These are phyloP conservation scores for Scolecobasidium constrictum DNA, from an alignment of 2,329 filamentous ascomycete species.

Conservation along the genomic window DNA sequence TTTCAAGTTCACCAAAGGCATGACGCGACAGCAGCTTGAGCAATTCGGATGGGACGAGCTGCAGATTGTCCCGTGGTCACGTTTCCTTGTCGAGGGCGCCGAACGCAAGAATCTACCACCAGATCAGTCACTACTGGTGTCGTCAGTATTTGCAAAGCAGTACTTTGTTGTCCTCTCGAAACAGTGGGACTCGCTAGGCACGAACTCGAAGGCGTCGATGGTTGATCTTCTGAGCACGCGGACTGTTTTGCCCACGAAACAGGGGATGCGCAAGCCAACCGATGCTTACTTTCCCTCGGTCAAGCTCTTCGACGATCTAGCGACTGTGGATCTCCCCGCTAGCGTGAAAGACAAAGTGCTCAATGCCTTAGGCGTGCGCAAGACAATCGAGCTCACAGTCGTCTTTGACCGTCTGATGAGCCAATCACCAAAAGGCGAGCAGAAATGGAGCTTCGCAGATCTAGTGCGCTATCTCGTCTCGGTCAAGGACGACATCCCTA, in stretches of 20 bases:
- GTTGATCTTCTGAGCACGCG: constrained; percentile 52
- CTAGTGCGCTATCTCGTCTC: constrained; percentile 89
- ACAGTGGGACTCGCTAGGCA: constrained; percentile 73
- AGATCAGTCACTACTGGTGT: constrained; percentile 60
- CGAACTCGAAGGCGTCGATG: constrained; percentile 54
- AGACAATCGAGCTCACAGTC: constrained; percentile 87
- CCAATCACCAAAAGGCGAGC: constrained; percentile 41
- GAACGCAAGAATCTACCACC: constrained; percentile 47
- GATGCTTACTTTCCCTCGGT: constrained; percentile 93
- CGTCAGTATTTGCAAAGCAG: constrained; percentile 62
- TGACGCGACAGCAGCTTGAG: constrained; percentile 58
- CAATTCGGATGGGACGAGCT: constrained; percentile 79
- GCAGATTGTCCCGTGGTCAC: constrained; percentile 75
- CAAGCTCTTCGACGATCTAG: constrained; percentile 87
- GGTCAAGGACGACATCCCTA: constrained; percentile 78
- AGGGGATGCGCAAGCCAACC: constrained; percentile 73
- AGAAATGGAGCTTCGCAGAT: constrained; percentile 66
- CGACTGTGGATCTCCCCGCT: constrained; percentile 60
- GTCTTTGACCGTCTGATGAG: constrained; percentile 76
- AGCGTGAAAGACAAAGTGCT: constrained; percentile 88
- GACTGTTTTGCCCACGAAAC: constrained; percentile 78
- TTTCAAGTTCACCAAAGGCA: constrained; percentile 64
- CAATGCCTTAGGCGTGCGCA: constrained; percentile 72
- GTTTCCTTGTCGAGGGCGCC: constrained; percentile 62
- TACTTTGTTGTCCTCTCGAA: constrained; percentile 76